Percentiles rank a stretch among this genome's conserved stretches.
Evolutionary conservation across 1,284 basidiomycete species (phyloP).

Genomic region (Anthracocystis panici-leucophaei): DNA sequence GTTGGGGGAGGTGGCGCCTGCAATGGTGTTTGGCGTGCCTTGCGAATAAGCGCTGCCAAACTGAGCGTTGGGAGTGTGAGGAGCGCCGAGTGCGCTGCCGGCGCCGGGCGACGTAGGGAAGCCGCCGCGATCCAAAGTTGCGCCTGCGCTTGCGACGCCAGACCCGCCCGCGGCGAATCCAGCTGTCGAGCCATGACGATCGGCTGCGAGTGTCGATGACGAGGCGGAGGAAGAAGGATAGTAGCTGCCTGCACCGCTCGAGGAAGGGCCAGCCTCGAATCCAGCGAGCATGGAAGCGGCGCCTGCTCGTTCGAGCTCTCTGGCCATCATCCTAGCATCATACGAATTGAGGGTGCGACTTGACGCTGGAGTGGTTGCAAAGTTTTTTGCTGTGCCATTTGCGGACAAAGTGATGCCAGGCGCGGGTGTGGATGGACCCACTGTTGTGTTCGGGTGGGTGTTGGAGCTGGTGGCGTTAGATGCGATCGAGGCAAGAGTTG

Average conservation of each 20-base stretch:
- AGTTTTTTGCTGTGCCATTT: constrained; percentile 12
- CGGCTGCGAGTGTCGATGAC: constrained; percentile 17
- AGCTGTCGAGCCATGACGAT: constrained; percentile 18
- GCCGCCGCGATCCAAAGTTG: constrained; percentile 5
- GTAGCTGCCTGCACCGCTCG: constrained; percentile 1
- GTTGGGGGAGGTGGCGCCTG: constrained; percentile 30
- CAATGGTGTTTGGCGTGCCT: not conserved
- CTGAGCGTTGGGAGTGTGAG: constrained; percentile 15
- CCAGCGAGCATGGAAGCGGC: constrained; percentile 45
- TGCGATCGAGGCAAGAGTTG: constrained; percentile 44
- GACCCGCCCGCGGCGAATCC: not conserved
- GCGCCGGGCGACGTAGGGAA: constrained; percentile 25
- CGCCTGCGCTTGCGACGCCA: constrained; percentile 3
- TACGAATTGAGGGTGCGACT: constrained; percentile 40
- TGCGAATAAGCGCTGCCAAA: constrained; percentile 17
- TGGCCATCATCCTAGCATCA: constrained; percentile 49
- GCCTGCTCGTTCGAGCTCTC: constrained; percentile 52
- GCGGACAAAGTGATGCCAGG: constrained; percentile 7
- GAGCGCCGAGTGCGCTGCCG: constrained; percentile 9
- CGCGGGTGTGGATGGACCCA: constrained; percentile 29
- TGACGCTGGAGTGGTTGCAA: constrained; percentile 31
- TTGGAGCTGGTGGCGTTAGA: constrained; percentile 54
- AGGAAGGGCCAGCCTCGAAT: constrained; percentile 20
- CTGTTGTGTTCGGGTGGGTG: constrained; percentile 34
- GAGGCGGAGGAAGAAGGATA: constrained; percentile 27